Evolutionary conservation across 2,329 filamentous ascomycete species (phyloP).

Genomic region (Bretziella fagacearum): DNA sequence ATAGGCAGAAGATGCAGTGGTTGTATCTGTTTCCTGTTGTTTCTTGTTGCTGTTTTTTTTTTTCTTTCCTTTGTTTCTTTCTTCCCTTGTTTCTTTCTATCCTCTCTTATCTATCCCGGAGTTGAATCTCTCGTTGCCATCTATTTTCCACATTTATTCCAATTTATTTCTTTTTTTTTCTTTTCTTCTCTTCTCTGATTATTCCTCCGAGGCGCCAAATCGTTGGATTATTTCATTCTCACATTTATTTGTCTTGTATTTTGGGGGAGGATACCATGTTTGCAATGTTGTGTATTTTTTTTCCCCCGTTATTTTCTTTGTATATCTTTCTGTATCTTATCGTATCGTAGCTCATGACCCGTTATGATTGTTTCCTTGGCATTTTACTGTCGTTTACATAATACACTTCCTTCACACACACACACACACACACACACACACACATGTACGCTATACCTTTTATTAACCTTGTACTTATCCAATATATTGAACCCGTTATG

Average conservation of each 20-base stretch:
- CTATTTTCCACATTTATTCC: background rate
- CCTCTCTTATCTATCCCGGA: conserved; percentile 3
- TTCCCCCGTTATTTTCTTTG: conserved; percentile 3
- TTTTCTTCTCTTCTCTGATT: background rate
- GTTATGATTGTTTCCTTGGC: conserved; percentile 14
- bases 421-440: background rate
- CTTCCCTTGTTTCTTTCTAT: conserved; percentile 4
- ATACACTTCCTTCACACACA: background rate
- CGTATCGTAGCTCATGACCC: conserved; percentile 9
- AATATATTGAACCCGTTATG: too few species aligned
- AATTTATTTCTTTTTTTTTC: conserved; percentile 2
- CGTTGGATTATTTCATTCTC: background rate
- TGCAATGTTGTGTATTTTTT: background rate
- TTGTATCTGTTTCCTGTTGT: background rate
- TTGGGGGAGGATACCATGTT: conserved; percentile 2
- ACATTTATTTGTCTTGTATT: conserved; percentile 1
- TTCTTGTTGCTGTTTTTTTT: background rate
- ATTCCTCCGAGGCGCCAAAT: background rate
- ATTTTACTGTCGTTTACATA: conserved; percentile 11
- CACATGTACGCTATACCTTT: too few species aligned
- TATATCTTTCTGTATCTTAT: conserved; percentile 7
- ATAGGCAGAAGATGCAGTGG: too few species aligned
- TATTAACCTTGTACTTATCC: too few species aligned
- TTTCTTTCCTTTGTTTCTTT: background rate
- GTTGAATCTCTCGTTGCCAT: background rate